phyloP scores from a whole-genome alignment of 2,329 filamentous ascomycete genomes.

The Fusarium sp. region DNA sequence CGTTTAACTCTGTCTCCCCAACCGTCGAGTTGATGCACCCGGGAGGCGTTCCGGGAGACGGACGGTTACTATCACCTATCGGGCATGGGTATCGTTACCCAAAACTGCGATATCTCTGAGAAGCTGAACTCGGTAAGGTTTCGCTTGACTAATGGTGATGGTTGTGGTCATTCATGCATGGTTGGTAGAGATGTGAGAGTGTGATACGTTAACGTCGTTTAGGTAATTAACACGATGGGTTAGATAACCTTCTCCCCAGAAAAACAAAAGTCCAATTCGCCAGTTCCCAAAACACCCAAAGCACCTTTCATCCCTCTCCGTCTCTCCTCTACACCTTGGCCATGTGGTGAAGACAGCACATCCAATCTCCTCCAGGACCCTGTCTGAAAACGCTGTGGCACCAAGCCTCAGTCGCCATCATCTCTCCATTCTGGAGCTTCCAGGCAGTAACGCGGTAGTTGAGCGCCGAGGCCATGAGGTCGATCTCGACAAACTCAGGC shows the following conservation, averaged over 20 bases:
- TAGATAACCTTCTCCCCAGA: constrained; percentile 22
- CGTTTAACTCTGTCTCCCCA: constrained; percentile 9
- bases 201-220: constrained; percentile 19
- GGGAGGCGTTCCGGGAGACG: constrained; percentile 13
- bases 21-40: constrained; percentile 8
- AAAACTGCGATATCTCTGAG: constrained; percentile 19
- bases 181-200: not conserved
- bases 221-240: constrained; percentile 23
- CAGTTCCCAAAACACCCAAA: constrained; percentile 35
- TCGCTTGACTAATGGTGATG: constrained; percentile 1
- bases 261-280: constrained; percentile 33
- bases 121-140: not conserved
- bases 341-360: constrained; percentile 54
- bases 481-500: constrained; percentile 55
- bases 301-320: constrained; percentile 1
- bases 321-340: constrained; percentile 42
- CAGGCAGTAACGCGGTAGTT: constrained; percentile 53
- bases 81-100: constrained; percentile 12
- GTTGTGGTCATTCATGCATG: constrained; percentile 7
- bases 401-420: constrained; percentile 53
- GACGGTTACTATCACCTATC: not conserved
- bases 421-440: constrained; percentile 49
- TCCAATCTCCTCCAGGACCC: constrained; percentile 53
- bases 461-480: constrained; percentile 53
- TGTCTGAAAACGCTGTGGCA: constrained; percentile 54